phyloP scores from a whole-genome alignment of 2,329 filamentous ascomycete genomes.

The Cordyceps cicadae region DNA sequence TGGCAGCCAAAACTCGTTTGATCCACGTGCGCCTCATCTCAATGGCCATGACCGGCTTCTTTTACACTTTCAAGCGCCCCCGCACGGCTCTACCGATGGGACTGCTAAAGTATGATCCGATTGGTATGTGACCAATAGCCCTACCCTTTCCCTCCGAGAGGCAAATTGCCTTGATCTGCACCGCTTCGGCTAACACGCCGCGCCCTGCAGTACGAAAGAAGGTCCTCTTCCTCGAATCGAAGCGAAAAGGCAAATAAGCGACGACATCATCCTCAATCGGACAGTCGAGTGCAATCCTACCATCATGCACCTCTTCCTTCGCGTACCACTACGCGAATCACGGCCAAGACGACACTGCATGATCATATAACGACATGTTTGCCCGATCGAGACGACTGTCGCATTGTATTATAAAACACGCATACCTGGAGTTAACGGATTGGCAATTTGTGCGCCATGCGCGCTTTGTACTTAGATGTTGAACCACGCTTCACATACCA shows the following conservation, averaged over 20 bases:
- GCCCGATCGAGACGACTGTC: background rate
- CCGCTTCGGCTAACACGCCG: background rate
- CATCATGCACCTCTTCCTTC: background rate
- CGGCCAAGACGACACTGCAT: background rate
- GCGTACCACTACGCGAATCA: background rate
- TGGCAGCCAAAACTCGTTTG: conserved; percentile 79
- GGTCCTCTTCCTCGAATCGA: conserved; percentile 91
- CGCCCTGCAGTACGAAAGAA: conserved; percentile 71
- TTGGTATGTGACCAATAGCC: conserved; percentile 49
- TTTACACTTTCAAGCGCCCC: conserved; percentile 81
- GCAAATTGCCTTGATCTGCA: background rate
- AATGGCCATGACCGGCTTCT: conserved; percentile 98
- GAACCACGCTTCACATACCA: background rate
- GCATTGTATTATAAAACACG: conserved; percentile 10
- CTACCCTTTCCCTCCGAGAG: background rate
- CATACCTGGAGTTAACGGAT: conserved; percentile 13
- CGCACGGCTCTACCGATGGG: conserved; percentile 76
- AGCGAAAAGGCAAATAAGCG: conserved; percentile 59
- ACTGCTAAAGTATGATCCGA: conserved; percentile 98
- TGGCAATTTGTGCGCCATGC: background rate
- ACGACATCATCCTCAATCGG: background rate
- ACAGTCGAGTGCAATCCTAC: background rate
- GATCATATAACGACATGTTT: background rate
- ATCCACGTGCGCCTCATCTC: conserved; percentile 87
- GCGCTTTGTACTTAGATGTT: conserved; percentile 3